Evolutionary conservation across 805 yeast genomes (phyloP), one percentile per base, ranked within the genome.

Genomic region (Starmerella bacillaris): DNA sequence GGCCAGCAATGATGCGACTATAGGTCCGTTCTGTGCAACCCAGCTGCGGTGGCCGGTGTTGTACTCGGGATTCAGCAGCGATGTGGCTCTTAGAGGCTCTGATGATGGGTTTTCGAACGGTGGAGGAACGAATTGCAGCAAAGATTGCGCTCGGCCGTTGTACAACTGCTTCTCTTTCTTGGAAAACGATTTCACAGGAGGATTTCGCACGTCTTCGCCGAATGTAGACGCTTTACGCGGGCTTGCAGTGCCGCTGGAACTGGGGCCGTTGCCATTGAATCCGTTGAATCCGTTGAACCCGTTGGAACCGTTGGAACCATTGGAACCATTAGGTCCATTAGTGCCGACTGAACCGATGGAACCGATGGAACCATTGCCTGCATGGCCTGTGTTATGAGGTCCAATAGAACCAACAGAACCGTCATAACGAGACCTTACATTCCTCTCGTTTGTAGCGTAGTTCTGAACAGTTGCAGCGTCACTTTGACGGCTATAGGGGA

Each of bases 401-500:
- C n/a, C n/a, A n/a, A n/a, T n/a, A n/a, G n/a, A n/a, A n/a, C n/a
- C n/a, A n/a, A n/a, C n/a, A n/a, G n/a, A n/a, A n/a, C n/a, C n/a
- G n/a, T n/a, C n/a, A n/a, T n/a, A n/a, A n/a, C n/a, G n/a, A n/a
- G n/a, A n/a, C n/a, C n/a, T n/a, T 7, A 26, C n/a, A 7, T 15
- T 18, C 6, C 29, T 15, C 5, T 18, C 5, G 5, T 7, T 7
- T 7, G 6, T 12, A 5, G 7, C 29, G 9, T 7, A 11, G 8
- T 26, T 11, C 29, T 7, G 14, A 2, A 78, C 72, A 50, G 77
- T 78, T 21, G 94, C 93, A 24, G 80, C 72, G 56, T 86, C 96
- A 3, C 94, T 92, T 57, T 89, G 99, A 51, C 99, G 68, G 3
- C 93, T 78, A 54, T 89, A 89, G 19, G 96, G 94, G 57, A 89